Evolutionary conservation across 805 yeast genomes (phyloP).

Genomic region (Ogataea ramenticola): DNA sequence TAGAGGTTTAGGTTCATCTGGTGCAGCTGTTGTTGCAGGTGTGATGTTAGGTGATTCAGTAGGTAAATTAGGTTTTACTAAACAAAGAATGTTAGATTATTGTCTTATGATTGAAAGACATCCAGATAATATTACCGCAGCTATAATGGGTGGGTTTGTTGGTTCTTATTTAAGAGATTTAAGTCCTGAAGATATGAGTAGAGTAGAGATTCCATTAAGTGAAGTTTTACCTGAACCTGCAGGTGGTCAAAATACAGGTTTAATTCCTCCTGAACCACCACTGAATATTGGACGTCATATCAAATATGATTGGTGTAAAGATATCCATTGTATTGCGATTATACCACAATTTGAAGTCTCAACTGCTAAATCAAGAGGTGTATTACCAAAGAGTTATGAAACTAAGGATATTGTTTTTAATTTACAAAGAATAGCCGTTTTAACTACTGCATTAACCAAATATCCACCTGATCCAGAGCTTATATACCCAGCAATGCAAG

Average conservation of each 20-base stretch:
- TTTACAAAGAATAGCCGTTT: slow-evolving; percentile 85
- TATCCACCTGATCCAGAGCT: slow-evolving; percentile 75
- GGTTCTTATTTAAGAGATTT: slow-evolving; percentile 89
- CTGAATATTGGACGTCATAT: slow-evolving; percentile 81
- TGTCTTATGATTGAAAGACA: slow-evolving; percentile 97
- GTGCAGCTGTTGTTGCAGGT: slow-evolving; percentile 98
- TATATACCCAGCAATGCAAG: slow-evolving; percentile 94
- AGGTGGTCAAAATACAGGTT: slow-evolving; percentile 62
- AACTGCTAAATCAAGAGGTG: slow-evolving; percentile 87
- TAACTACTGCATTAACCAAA: slow-evolving; percentile 87
- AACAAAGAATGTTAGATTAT: slow-evolving; percentile 83
- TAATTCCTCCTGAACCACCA: slow-evolving; percentile 79
- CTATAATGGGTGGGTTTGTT: slow-evolving; percentile 98
- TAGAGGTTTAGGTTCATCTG: slow-evolving; percentile 94
- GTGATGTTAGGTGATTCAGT: slow-evolving; percentile 82
- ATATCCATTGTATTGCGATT: slow-evolving; percentile 81
- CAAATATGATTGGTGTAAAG: slow-evolving; percentile 73
- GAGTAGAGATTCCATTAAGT: slow-evolving; percentile 78
- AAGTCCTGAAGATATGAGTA: slow-evolving; percentile 58
- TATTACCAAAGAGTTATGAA: slow-evolving; percentile 73
- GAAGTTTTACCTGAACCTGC: slow-evolving; percentile 76
- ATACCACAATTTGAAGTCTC: slow-evolving; percentile 93
- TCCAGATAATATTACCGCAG: slow-evolving; percentile 97
- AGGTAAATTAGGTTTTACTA: slow-evolving; percentile 65
- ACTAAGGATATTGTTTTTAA: slow-evolving; percentile 84